Evolutionary conservation across 306 rosid species (phyloP).

Genomic region (Sicyos baderoa): DNA sequence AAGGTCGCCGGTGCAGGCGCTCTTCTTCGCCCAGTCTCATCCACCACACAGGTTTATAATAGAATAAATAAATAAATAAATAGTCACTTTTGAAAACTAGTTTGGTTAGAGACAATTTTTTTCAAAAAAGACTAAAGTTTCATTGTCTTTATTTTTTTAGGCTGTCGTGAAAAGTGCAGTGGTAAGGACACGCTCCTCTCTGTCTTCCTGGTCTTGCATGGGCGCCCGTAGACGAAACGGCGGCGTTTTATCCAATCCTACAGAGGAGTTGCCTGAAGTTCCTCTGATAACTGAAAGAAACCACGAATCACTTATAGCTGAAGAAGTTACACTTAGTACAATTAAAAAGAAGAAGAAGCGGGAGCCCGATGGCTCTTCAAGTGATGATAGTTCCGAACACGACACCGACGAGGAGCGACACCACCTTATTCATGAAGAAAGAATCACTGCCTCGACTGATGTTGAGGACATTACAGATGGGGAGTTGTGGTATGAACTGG

Average conservation of each 20-base stretch:
- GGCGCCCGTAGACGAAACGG: constrained; percentile 80
- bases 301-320: constrained; percentile 28
- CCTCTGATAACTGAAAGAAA: constrained; percentile 38
- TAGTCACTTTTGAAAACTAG: no score
- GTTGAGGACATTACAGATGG: constrained; percentile 60
- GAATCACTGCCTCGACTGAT: constrained; percentile 31
- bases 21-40: constrained; percentile 73
- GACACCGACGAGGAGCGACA: constrained; percentile 73
- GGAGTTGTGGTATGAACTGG: constrained; percentile 75
- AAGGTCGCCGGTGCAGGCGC: constrained; percentile 88
- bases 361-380: constrained; percentile 31
- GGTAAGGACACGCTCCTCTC: constrained; percentile 76
- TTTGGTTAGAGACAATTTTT: no score
- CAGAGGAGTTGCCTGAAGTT: constrained; percentile 35
- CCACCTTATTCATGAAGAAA: constrained; percentile 37
- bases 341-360: constrained; percentile 26
- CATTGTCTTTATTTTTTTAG: constrained; percentile 26
- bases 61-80: no score
- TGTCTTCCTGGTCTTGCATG: constrained; percentile 95
- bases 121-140: not conserved
- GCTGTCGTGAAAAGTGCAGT: constrained; percentile 91
- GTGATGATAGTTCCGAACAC: constrained; percentile 46
- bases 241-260: constrained; percentile 30
- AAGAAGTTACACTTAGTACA: constrained; percentile 25
- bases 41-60: constrained; percentile 93